Conservation (phyloP, 495 filamentous ascomycete species). For the Podospora pseudoanserina region DNA sequence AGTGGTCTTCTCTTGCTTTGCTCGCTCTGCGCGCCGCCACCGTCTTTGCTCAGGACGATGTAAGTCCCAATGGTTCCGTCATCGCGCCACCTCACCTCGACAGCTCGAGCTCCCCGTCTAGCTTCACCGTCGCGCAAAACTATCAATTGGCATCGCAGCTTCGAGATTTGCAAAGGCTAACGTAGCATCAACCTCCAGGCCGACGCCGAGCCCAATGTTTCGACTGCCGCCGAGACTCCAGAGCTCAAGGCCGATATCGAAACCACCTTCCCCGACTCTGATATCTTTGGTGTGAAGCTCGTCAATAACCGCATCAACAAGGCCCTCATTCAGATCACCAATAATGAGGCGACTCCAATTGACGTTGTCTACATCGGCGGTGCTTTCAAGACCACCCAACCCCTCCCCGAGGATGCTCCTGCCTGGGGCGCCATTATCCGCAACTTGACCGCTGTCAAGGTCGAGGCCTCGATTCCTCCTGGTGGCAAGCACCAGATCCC, state of each 20-base stretch:
- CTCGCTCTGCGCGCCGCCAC: conserved; percentile 65
- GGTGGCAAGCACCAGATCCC: conserved; percentile 71
- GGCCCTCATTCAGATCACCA: conserved; percentile 75
- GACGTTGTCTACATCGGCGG: conserved; percentile 75
- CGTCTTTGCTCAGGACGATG: conserved; percentile 58
- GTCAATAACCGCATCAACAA: conserved; percentile 88
- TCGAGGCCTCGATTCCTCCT: conserved; percentile 71
- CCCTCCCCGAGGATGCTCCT: conserved; percentile 48
- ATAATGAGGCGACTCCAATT: conserved; percentile 75
- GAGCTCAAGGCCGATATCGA: conserved; percentile 70
- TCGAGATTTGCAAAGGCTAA: neutral
- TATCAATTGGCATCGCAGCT: conserved; percentile 1
- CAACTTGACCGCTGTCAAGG: conserved; percentile 76
- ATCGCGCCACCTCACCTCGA: neutral
- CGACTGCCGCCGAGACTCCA: conserved; percentile 45
- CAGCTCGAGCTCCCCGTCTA: neutral
- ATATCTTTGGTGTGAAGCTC: conserved; percentile 93
- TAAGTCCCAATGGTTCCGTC: conserved; percentile 42
- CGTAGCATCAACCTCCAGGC: conserved; percentile 4
- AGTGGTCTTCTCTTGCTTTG: conserved; percentile 66
- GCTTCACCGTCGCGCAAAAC: neutral
- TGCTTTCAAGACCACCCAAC: conserved; percentile 58
- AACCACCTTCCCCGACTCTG: conserved; percentile 78
- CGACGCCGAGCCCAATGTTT: conserved; percentile 23
- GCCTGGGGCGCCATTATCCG: conserved; percentile 58